Evolutionary conservation across 176 grass and related monocot genomes (phyloP).

Genomic region (Tuctoria greenei): DNA sequence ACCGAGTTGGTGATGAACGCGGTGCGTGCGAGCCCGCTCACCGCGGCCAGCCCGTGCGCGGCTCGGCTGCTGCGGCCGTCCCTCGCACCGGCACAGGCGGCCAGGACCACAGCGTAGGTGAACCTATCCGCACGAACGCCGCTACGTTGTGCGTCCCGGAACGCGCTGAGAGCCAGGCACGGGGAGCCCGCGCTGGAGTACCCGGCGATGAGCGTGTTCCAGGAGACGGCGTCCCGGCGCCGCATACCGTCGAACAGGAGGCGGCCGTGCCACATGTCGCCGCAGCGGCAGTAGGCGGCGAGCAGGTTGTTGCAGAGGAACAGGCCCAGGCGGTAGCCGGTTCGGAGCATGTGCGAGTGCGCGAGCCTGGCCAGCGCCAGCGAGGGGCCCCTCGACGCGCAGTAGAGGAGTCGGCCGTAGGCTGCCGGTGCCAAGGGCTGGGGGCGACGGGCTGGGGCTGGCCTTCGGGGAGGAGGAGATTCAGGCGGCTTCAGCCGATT

Average conservation of each 20-base stretch:
- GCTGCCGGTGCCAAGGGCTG: slow-evolving; percentile 34
- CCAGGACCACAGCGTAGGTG: slow-evolving; percentile 44
- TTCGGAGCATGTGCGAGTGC: slow-evolving; percentile 71
- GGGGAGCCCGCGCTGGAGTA: slow-evolving; percentile 30
- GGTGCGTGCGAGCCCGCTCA: slow-evolving; percentile 42
- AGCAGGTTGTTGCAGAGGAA: slow-evolving; percentile 62
- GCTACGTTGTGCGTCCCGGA: slow-evolving; percentile 35
- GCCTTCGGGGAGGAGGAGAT: not conserved
- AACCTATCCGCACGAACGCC: slow-evolving; percentile 36
- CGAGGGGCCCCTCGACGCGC: slow-evolving; percentile 36
- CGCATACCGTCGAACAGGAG: slow-evolving; percentile 66
- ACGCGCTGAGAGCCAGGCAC: slow-evolving; percentile 37
- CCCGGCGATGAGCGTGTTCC: slow-evolving; percentile 62
- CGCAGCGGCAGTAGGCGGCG: slow-evolving; percentile 39
- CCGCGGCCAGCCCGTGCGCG: slow-evolving; percentile 58
- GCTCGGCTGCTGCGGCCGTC: slow-evolving; percentile 40
- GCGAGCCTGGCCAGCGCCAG: slow-evolving; percentile 51
- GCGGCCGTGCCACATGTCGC: slow-evolving; percentile 36
- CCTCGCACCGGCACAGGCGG: slow-evolving; percentile 23
- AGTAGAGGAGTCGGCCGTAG: slow-evolving; percentile 46
- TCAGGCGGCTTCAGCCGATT: not conserved
- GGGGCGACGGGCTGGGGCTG: not conserved
- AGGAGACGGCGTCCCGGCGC: slow-evolving; percentile 47
- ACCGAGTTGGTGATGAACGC: slow-evolving; percentile 65
- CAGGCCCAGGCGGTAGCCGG: slow-evolving; percentile 34